Evolutionary conservation across 179 eudicot genomes (phyloP).

Genomic region (Corrigiola litoralis): DNA sequence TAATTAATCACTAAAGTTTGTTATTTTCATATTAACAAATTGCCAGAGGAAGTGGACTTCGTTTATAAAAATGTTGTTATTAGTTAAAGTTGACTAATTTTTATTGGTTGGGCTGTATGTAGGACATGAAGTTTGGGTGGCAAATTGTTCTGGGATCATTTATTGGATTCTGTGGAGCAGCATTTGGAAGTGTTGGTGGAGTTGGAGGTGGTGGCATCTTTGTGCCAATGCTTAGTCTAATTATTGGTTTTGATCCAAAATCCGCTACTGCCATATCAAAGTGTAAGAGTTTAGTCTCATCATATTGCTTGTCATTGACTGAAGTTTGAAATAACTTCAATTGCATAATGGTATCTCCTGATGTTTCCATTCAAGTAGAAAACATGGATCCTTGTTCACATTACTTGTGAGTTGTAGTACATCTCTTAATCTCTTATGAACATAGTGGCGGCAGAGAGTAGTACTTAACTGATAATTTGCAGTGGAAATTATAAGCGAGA

Average conservation of each 20-base stretch:
- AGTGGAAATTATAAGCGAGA: too few relatives aligned
- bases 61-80: neutral
- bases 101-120: conserved; percentile 1
- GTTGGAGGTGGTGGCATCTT: conserved; percentile 76
- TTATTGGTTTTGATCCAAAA: conserved; percentile 65
- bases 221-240: conserved; percentile 60
- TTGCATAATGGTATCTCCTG: neutral
- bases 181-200: conserved; percentile 74
- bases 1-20: neutral
- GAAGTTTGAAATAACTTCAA: neutral
- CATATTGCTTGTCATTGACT: neutral
- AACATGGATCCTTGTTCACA: neutral
- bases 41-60: neutral
- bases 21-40: neutral
- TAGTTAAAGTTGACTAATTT: neutral
- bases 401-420: too few relatives aligned
- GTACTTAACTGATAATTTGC: too few relatives aligned
- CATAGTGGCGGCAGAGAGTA: too few relatives aligned
- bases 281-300: conserved; percentile 36
- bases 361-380: neutral
- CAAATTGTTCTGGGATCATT: conserved; percentile 42
- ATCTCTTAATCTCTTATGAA: too few relatives aligned
- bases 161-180: conserved; percentile 60
- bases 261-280: conserved; percentile 66
- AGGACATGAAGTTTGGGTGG: conserved; percentile 63